These are phyloP conservation scores for Ophiocordyceps camponoti-saundersi DNA, from an alignment of 2,329 filamentous ascomycete species.

Conservation along the genomic window DNA sequence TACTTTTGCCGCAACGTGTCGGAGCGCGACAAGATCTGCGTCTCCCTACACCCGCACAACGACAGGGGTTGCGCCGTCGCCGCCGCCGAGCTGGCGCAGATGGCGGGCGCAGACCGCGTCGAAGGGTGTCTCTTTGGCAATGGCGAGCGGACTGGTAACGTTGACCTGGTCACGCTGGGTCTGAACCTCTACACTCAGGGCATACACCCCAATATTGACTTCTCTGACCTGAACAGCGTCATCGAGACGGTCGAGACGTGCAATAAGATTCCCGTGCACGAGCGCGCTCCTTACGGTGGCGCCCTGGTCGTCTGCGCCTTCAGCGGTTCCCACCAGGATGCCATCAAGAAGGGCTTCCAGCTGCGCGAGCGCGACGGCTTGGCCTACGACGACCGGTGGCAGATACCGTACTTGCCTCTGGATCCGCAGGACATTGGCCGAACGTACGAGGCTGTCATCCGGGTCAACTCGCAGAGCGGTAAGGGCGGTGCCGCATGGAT, in stretches of 20 bases:
- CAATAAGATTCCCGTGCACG: conserved; percentile 89
- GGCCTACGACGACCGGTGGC: conserved; percentile 53
- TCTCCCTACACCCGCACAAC: conserved; percentile 89
- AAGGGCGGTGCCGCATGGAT: conserved; percentile 94
- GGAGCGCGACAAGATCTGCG: conserved; percentile 71
- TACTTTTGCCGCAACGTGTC: conserved; percentile 80
- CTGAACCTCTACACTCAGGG: conserved; percentile 94
- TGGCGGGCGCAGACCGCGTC: conserved; percentile 89
- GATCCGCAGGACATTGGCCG: conserved; percentile 88
- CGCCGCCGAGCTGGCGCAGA: conserved; percentile 81
- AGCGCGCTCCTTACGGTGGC: conserved; percentile 78
- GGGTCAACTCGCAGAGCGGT: conserved; percentile 90
- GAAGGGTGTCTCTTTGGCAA: conserved; percentile 87
- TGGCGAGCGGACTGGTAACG: conserved; percentile 88
- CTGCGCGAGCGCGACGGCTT: conserved; percentile 43
- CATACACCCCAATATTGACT: conserved; percentile 70
- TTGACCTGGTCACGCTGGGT: conserved; percentile 81
- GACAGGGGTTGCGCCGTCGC: conserved; percentile 82
- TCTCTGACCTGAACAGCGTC: conserved; percentile 71
- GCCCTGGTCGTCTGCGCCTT: conserved; percentile 87
- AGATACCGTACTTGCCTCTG: conserved; percentile 80
- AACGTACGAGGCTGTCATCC: conserved; percentile 95
- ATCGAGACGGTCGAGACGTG: conserved; percentile 82
- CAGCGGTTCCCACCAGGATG: conserved; percentile 84
- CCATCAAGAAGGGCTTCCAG: conserved; percentile 84